These are phyloP conservation scores for Trichosporon sp. DNA, from an alignment of 1,284 basidiomycete species.

Conservation along the genomic window DNA sequence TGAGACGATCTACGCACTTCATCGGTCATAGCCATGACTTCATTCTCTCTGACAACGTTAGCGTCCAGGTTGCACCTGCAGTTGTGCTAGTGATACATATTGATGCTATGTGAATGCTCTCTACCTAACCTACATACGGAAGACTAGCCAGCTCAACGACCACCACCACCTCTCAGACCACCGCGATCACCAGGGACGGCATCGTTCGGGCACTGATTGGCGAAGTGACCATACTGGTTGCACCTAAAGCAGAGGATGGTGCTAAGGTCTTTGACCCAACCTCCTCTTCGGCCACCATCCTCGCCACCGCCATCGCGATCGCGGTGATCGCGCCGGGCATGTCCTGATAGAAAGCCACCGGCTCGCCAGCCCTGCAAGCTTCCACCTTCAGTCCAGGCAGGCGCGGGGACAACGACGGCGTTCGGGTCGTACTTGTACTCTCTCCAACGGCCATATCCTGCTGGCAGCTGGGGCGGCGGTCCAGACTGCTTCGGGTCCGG, in stretches of 20 bases:
- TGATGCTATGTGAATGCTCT: neutral
- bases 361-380: conserved; percentile 38
- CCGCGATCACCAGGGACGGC: conserved; percentile 46
- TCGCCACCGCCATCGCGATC: conserved; percentile 26
- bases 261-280: conserved; percentile 55
- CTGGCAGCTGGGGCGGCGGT: conserved; percentile 64
- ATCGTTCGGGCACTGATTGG: conserved; percentile 79
- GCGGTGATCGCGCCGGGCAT: conserved; percentile 28
- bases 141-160: neutral
- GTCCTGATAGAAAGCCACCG: conserved; percentile 33
- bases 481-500: conserved; percentile 73
- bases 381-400: conserved; percentile 42
- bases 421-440: conserved; percentile 73
- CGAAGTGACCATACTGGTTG: conserved; percentile 79
- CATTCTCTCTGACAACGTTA: neutral
- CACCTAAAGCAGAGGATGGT: conserved; percentile 73
- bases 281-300: conserved; percentile 27
- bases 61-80: neutral
- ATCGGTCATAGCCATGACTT: too few species aligned
- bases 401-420: conserved; percentile 38
- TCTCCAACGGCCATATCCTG: conserved; percentile 67
- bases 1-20: too few species aligned
- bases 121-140: neutral
- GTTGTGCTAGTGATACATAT: neutral
- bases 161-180: conserved; percentile 21